Evolutionary conservation across 2,329 filamentous ascomycete species (phyloP), one percentile per base, ranked within the genome.

Genomic region (Niveomyces coronatus): DNA sequence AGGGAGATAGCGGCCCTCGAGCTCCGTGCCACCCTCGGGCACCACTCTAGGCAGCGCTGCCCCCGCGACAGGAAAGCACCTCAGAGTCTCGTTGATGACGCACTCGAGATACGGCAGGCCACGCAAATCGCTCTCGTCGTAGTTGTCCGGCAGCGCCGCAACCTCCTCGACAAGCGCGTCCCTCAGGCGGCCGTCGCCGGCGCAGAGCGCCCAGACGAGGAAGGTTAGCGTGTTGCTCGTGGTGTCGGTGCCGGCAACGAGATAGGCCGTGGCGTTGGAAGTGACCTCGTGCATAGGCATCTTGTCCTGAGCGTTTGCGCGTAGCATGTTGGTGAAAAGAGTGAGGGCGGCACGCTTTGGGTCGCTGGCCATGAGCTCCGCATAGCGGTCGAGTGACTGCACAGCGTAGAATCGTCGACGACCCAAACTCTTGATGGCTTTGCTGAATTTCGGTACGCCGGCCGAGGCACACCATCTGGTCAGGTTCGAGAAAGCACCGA

Each of bases 171-270:
- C 45, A 0, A 70, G 49, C 5, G 40, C 44, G 1, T 49, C 44
- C n/a, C n/a, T n/a, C n/a, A n/a, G n/a, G 24, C 53, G 52, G 18
- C 64, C 41, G 0, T 47, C 37, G 0, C 56, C 53, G 13, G 47
- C 43, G 36, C 54, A 60, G 8, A 65, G 49, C 5, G 52, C 46
- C 61, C 62, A 71, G 5, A 64, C 46, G 0, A 68, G 49, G 39
- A 70, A 73, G 0, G 68, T 73, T 30, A 74, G 43, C 0, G 66
- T 65, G 10, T 61, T 57, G 1, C 69, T 63, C 0, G 70, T 72
- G 0, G 70, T 74, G 40, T 73, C 69, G 26, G 59, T 68, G 2
- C 70, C 70, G 1, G 68, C 71, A 4, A 67, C 40, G 31, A 74
- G 71, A 43, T 66, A 68, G 0, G 45, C 49, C 6, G 56, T 53